Base-by-base conservation (phyloP, 192 early-diverging fungal genomes). In the Backusella luteola region DNA sequence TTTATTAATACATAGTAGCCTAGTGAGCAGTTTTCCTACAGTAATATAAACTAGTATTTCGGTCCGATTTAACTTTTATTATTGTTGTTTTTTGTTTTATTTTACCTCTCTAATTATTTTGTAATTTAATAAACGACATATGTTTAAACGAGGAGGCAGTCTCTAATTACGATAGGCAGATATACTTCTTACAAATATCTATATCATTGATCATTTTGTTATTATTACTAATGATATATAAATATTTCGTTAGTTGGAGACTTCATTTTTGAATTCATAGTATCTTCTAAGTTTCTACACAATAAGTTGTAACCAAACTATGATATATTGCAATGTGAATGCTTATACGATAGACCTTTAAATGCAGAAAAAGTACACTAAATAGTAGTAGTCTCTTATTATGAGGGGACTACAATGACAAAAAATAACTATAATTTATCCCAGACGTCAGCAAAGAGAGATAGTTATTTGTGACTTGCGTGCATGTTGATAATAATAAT, bases 391-490 rank as follows among this genome's bases (percentile, higher is more conserved):
- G 3, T 9, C 19, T 56, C 53, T 56, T 23, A 56, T 7, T 56
- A 23, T 56, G n/a, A 63, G 21, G 2, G 2, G 12, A 29, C 23
- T 63, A 29, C 56, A 63, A 29, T 63, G 56, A 11, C 56, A 63
- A 63, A 63, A 63, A 59, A 59, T 49, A 63, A 29, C 21, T 63
- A 12, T 23, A 29, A 63, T 29, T 63, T 63, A 56, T 63, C 56
- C 56, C 56, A 63, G 56, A 63, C 56, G 56, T 63, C 56, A 63
- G 56, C 56, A 49, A 29, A 63, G 56, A 63, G 26, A 63, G 56
- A 29, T 63, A 9, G 42, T 17, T 44, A 49, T 49, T 49, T 63
- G 56, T 63, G 56, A 63, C 56, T 63, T 63, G 56, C 56, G 56
- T 63, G 56, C 23, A 63, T 23, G 21, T 63, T 63, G 21, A 63